phyloP scores from a whole-genome alignment of 108 stramenopile species.

The Pseudonitzschia multiseries region DNA sequence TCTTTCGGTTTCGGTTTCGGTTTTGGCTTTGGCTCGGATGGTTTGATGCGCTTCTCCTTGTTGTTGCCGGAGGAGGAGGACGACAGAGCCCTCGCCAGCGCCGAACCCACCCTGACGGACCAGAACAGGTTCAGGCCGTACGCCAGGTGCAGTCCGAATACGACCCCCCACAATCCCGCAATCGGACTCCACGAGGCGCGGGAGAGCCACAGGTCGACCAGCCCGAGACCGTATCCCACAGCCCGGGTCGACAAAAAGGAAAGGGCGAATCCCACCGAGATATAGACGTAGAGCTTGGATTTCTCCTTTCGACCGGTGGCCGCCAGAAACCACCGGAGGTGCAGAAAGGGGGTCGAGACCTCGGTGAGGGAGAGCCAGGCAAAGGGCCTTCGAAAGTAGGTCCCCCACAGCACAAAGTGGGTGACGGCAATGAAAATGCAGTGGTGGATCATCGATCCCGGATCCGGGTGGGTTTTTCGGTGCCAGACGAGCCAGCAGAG shows the following conservation, averaged over 20 bases:
- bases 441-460: slow-evolving; percentile 21
- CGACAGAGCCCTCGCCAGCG: background rate
- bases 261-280: slow-evolving; percentile 8
- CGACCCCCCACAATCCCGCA: slow-evolving; percentile 8
- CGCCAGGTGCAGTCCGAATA: slow-evolving; percentile 5
- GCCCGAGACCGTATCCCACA: slow-evolving; percentile 20
- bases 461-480: slow-evolving; percentile 1
- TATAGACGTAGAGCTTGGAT: background rate
- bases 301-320: slow-evolving; percentile 7
- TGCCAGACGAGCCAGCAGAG: slow-evolving; percentile 24
- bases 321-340: slow-evolving; percentile 19
- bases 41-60: background rate
- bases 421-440: slow-evolving; percentile 12
- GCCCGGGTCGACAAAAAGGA: slow-evolving; percentile 15
- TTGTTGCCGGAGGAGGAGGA: background rate
- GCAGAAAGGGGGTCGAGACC: slow-evolving; percentile 26
- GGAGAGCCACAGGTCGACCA: slow-evolving; percentile 13
- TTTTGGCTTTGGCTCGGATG: too few relatives aligned
- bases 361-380: slow-evolving; percentile 25
- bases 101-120: slow-evolving; percentile 21
- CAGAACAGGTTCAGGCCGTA: slow-evolving; percentile 29
- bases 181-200: background rate
- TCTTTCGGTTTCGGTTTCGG: too few relatives aligned
- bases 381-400: slow-evolving; percentile 21
- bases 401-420: slow-evolving; percentile 12